These are phyloP conservation scores for Brassica hybrid DNA, from an alignment of 441 rosid species.

Conservation along the genomic window DNA sequence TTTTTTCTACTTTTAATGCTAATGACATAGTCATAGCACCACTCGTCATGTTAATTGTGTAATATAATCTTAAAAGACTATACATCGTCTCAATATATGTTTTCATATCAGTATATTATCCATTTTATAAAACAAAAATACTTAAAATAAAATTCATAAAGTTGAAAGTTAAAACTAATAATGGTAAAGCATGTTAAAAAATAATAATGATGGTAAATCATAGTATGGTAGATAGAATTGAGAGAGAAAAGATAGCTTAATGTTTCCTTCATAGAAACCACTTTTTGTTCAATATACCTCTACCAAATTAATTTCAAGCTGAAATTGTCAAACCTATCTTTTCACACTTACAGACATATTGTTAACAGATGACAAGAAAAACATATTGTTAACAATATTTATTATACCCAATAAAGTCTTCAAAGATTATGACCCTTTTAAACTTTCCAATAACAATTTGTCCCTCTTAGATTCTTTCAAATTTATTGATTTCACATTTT, in stretches of 20 bases:
- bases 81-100: background rate
- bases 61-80: background rate
- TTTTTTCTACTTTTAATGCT: background rate
- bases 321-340: conserved; percentile 24
- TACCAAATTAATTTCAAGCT: conserved; percentile 31
- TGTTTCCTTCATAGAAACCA: conserved; percentile 68
- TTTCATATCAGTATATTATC: background rate
- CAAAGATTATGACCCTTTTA: background rate
- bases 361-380: background rate
- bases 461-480: background rate
- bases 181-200: background rate
- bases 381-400: background rate
- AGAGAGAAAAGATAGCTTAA: conserved; percentile 27
- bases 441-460: background rate
- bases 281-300: conserved; percentile 43
- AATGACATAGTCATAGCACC: background rate
- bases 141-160: background rate
- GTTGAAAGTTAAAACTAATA: background rate
- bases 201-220: background rate
- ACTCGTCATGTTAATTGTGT: background rate
- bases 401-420: background rate
- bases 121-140: background rate
- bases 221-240: background rate
- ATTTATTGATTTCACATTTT: background rate
- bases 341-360: background rate